phyloP scores from a whole-genome alignment of 202 grass and related monocot species.

The Saccharum hybrid region DNA sequence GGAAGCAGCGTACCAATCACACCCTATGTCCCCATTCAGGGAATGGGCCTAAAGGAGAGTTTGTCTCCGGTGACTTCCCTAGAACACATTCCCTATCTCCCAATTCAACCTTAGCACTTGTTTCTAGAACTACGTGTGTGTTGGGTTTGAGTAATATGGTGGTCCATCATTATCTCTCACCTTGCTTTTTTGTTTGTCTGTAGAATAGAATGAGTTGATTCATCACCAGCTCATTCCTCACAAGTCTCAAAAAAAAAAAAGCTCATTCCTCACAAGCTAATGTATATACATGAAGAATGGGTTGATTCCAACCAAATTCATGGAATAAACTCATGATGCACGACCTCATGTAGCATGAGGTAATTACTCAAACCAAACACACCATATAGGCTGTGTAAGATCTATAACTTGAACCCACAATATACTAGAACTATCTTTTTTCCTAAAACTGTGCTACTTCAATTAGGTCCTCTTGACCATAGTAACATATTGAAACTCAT shows the following conservation, averaged over 20 bases:
- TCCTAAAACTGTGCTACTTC: neutral
- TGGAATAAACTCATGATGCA: neutral
- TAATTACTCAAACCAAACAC: neutral
- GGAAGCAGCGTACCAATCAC: too few relatives aligned
- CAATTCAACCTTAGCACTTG: neutral
- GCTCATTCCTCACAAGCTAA: neutral
- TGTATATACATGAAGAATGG: neutral
- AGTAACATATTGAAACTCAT: neutral
- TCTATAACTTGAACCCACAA: neutral
- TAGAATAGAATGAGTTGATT: neutral
- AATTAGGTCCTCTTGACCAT: neutral
- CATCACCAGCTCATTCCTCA: neutral
- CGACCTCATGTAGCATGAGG: neutral
- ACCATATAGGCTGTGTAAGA: neutral
- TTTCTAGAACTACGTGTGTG: neutral
- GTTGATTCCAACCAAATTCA: neutral
- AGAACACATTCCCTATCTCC: neutral
- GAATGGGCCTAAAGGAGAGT: neutral
- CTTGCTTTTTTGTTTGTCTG: neutral
- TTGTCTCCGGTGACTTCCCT: neutral
- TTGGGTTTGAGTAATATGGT: neutral
- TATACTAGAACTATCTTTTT: neutral
- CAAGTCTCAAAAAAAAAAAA: too few relatives aligned
- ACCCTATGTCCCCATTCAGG: neutral
- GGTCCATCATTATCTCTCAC: neutral